phyloP scores from a whole-genome alignment of 2,329 filamentous ascomycete species.

The Cladosporium sp. region DNA sequence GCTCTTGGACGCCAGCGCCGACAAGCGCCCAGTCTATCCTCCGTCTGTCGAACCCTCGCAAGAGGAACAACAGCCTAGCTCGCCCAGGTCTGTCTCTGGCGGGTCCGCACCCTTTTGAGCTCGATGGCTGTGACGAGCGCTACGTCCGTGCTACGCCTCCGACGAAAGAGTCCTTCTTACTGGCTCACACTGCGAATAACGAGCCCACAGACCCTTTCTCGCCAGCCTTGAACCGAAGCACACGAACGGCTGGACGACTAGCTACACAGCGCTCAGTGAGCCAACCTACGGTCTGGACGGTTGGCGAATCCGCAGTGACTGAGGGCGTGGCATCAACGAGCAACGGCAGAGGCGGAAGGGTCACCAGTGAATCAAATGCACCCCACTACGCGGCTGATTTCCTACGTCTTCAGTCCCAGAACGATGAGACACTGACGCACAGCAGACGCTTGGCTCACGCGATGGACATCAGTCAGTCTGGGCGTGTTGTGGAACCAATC shows the following conservation, averaged over 20 bases:
- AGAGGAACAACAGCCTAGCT: neutral
- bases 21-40: neutral
- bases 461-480: slow-evolving; percentile 71
- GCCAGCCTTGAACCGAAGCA: slow-evolving; percentile 22
- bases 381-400: slow-evolving; percentile 62
- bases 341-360: slow-evolving; percentile 62
- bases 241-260: slow-evolving; percentile 19
- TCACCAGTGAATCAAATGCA: slow-evolving; percentile 72
- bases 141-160: slow-evolving; percentile 20
- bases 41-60: neutral
- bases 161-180: slow-evolving; percentile 29
- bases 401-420: slow-evolving; percentile 40
- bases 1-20: neutral
- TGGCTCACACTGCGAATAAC: slow-evolving; percentile 8
- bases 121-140: neutral
- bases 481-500: slow-evolving; percentile 58
- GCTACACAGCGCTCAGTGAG: slow-evolving; percentile 49
- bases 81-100: neutral
- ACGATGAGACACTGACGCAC: slow-evolving; percentile 53
- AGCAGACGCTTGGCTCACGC: slow-evolving; percentile 75
- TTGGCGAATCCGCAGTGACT: slow-evolving; percentile 61
- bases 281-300: slow-evolving; percentile 71
- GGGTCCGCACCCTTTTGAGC: neutral
- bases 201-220: slow-evolving; percentile 31
- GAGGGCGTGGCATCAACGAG: slow-evolving; percentile 44